Conservation (phyloP, 345 rosid genomes). For the Moricandia arvensis region DNA sequence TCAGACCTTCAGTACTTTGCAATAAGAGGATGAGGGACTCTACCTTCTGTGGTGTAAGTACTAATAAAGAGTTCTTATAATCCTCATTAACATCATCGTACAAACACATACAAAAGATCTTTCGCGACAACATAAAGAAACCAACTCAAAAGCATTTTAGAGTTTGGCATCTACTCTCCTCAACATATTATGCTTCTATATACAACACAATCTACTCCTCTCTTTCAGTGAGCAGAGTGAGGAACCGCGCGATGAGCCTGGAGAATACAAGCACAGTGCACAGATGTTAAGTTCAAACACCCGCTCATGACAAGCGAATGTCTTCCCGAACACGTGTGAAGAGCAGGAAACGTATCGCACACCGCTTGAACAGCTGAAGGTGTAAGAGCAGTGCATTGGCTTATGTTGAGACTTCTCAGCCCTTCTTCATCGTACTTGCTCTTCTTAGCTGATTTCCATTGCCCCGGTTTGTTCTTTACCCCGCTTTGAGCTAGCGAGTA, state of each 20-base stretch:
- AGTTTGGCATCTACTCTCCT: neutral
- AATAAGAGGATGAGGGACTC: neutral
- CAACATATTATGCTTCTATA: constrained; percentile 11
- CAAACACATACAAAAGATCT: constrained; percentile 1
- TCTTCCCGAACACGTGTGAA: constrained; percentile 92
- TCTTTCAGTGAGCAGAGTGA: constrained; percentile 58
- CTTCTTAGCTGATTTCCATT: constrained; percentile 52
- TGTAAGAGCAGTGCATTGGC: constrained; percentile 95
- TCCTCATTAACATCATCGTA: neutral
- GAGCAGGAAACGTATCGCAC: constrained; percentile 90
- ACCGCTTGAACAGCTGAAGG: constrained; percentile 93
- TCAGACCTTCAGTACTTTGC: neutral
- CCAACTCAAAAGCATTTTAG: neutral
- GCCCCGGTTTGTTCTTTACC: constrained; percentile 57
- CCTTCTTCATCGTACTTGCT: constrained; percentile 67
- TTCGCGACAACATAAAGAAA: constrained; percentile 9
- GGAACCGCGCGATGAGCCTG: constrained; percentile 66
- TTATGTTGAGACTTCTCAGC: constrained; percentile 82
- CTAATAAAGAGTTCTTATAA: neutral
- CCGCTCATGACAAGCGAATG: constrained; percentile 99
- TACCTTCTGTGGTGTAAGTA: neutral
- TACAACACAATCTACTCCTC: constrained; percentile 5
- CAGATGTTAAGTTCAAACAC: constrained; percentile 81
- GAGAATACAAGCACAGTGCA: constrained; percentile 83
- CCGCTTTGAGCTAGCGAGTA: constrained; percentile 75